phyloP scores from a whole-genome alignment of 2,329 filamentous ascomycete species.

The Fusarium anthophilum region DNA sequence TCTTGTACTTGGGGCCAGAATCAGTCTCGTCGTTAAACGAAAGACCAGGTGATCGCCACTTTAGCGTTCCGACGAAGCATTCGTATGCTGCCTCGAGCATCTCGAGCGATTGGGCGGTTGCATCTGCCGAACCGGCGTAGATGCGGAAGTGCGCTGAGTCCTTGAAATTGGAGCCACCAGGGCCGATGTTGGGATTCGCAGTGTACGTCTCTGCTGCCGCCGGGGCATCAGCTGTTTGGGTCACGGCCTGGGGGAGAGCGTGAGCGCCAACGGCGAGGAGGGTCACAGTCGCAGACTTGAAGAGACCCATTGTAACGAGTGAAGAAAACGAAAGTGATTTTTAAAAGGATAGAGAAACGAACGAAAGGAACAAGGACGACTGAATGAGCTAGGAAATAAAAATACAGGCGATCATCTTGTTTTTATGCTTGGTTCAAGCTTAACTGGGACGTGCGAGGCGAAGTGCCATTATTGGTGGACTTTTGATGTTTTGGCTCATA shows the following conservation, averaged over 20 bases:
- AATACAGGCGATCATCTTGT: neutral
- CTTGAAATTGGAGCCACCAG: conserved; percentile 45
- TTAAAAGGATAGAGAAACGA: neutral
- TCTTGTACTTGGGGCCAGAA: conserved; percentile 55
- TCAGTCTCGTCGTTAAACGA: conserved; percentile 48
- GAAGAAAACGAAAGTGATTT: neutral
- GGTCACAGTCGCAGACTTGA: conserved; percentile 14
- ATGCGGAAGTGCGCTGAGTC: conserved; percentile 54
- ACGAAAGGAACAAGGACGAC: neutral
- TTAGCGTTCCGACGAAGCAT: conserved; percentile 51
- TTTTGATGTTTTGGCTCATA: neutral
- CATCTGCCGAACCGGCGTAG: conserved; percentile 40
- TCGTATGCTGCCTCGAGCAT: conserved; percentile 58
- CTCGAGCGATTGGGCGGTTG: conserved; percentile 44
- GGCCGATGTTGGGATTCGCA: conserved; percentile 45
- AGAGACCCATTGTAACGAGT: conserved; percentile 23
- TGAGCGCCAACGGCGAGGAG: conserved; percentile 23
- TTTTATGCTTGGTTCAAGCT: conserved; percentile 1
- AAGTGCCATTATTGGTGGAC: conserved; percentile 18
- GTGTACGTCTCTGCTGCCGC: conserved; percentile 37
- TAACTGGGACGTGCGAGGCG: neutral
- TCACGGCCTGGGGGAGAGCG: conserved; percentile 27
- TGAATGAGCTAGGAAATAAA: neutral
- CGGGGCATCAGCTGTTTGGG: conserved; percentile 5
- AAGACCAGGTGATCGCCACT: conserved; percentile 52